Evolutionary conservation across 164 flowering plant species (phyloP).

Genomic region (Cinnamomum chago): DNA sequence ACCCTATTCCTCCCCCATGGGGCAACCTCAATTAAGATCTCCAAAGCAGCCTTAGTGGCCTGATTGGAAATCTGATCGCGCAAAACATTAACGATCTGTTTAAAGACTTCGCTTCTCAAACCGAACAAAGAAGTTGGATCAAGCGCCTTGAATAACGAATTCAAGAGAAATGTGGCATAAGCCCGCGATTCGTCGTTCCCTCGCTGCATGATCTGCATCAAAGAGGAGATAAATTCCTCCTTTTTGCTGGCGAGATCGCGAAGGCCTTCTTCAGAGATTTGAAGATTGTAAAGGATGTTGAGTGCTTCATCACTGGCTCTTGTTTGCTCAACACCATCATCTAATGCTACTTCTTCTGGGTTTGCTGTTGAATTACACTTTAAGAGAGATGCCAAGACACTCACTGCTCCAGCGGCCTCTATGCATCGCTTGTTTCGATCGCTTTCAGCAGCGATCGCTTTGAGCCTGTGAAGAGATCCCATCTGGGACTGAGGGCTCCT

Average conservation of each 20-base stretch:
- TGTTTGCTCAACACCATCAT: constrained; percentile 10
- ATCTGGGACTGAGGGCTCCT: constrained; percentile 22
- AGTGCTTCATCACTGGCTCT: constrained; percentile 48
- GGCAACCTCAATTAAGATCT: constrained; percentile 46
- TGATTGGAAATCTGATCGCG: constrained; percentile 48
- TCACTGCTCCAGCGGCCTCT: constrained; percentile 46
- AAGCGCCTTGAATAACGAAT: constrained; percentile 34
- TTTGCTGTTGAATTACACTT: too few species aligned
- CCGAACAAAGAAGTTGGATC: constrained; percentile 45
- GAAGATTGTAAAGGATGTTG: constrained; percentile 34
- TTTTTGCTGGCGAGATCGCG: constrained; percentile 25
- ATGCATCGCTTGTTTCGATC: constrained; percentile 38
- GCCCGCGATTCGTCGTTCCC: constrained; percentile 47
- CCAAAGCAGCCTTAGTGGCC: constrained; percentile 52
- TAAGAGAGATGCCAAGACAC: constrained; percentile 43
- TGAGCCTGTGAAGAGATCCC: constrained; percentile 37
- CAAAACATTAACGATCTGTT: constrained; percentile 30
- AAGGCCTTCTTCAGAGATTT: constrained; percentile 33
- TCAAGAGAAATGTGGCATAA: constrained; percentile 40
- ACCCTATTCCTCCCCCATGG: constrained; percentile 79
- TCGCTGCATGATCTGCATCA: constrained; percentile 29
- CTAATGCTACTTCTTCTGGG: background rate
- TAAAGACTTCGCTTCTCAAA: constrained; percentile 29
- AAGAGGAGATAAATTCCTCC: constrained; percentile 29
- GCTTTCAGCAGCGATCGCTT: constrained; percentile 29